Evolutionary conservation across 805 yeast species (phyloP).

Genomic region (Candida corydali): DNA sequence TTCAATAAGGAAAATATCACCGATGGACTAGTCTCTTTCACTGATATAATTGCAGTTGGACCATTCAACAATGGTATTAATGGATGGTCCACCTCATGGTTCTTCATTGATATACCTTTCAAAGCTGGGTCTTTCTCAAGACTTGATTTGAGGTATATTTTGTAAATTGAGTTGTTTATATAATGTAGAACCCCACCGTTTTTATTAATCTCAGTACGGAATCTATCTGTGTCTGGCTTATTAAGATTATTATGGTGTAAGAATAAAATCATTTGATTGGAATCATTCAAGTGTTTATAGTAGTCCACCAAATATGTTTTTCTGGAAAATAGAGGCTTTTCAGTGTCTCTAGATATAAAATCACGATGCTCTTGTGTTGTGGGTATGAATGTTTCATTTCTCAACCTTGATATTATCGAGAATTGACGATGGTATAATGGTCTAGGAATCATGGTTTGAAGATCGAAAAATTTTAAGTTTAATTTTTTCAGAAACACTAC

Average conservation of each 20-base stretch:
- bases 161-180: slow-evolving; percentile 65
- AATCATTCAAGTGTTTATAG: slow-evolving; percentile 67
- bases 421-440: not conserved
- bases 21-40: slow-evolving; percentile 68
- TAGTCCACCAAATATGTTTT: slow-evolving; percentile 83
- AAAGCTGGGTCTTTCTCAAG: slow-evolving; percentile 72
- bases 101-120: slow-evolving; percentile 42
- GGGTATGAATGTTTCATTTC: slow-evolving; percentile 4
- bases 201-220: slow-evolving; percentile 57
- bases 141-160: slow-evolving; percentile 71
- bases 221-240: slow-evolving; percentile 60
- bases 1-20: slow-evolving; percentile 60
- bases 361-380: slow-evolving; percentile 5
- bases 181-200: slow-evolving; percentile 70
- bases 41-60: slow-evolving; percentile 77
- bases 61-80: slow-evolving; percentile 68
- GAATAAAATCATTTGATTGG: slow-evolving; percentile 66
- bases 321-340: slow-evolving; percentile 66
- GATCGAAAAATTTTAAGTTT: too few species aligned
- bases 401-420: slow-evolving; percentile 1
- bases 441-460: too few species aligned
- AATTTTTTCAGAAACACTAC: too few species aligned
- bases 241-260: slow-evolving; percentile 81
- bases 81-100: slow-evolving; percentile 56
- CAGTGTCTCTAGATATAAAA: slow-evolving; percentile 36